These are phyloP conservation scores for Colletotrichum sublineola DNA, from an alignment of 2,329 filamentous ascomycete species.

Conservation along the genomic window DNA sequence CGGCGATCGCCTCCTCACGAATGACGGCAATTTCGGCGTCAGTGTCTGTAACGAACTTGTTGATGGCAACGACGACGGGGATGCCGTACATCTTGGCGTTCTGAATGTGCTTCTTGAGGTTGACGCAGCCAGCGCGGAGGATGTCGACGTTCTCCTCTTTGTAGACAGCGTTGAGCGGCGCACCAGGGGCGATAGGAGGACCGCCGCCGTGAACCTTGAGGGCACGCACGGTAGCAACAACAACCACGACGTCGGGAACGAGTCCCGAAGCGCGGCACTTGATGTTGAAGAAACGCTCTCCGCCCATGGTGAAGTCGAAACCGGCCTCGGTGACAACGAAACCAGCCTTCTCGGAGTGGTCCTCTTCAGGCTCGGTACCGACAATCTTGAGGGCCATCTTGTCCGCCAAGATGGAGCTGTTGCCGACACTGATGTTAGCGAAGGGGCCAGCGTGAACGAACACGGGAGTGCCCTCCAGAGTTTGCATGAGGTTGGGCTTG, in stretches of 20 bases:
- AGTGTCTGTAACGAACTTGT: slow-evolving; percentile 95
- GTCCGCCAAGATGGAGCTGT: slow-evolving; percentile 94
- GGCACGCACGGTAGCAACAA: slow-evolving; percentile 95
- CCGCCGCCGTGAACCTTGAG: slow-evolving; percentile 98
- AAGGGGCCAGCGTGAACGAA: slow-evolving; percentile 98
- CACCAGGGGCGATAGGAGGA: slow-evolving; percentile 91
- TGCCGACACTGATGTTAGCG: slow-evolving; percentile 97
- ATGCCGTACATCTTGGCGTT: slow-evolving; percentile 92
- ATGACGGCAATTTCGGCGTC: slow-evolving; percentile 91
- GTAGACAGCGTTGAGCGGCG: slow-evolving; percentile 88
- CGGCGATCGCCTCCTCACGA: slow-evolving; percentile 89
- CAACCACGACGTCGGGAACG: slow-evolving; percentile 91
- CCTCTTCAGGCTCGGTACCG: slow-evolving; percentile 92
- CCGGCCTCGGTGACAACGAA: slow-evolving; percentile 97
- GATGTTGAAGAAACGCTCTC: slow-evolving; percentile 99
- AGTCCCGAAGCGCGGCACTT: slow-evolving; percentile 97
- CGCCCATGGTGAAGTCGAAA: slow-evolving; percentile 99
- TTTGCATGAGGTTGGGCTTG: slow-evolving; percentile 99
- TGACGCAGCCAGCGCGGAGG: slow-evolving; percentile 89
- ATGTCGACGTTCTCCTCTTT: slow-evolving; percentile 94
- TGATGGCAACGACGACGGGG: slow-evolving; percentile 96
- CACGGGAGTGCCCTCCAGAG: slow-evolving; percentile 94
- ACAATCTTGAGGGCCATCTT: slow-evolving; percentile 96
- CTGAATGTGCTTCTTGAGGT: slow-evolving; percentile 93
- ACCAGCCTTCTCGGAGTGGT: slow-evolving; percentile 84